A percentile compares a stretch with the other conserved stretches of the same genome.
phyloP scores from a whole-genome alignment of 2,329 filamentous ascomycete genomes.

The Trichoderma guizhouense region DNA sequence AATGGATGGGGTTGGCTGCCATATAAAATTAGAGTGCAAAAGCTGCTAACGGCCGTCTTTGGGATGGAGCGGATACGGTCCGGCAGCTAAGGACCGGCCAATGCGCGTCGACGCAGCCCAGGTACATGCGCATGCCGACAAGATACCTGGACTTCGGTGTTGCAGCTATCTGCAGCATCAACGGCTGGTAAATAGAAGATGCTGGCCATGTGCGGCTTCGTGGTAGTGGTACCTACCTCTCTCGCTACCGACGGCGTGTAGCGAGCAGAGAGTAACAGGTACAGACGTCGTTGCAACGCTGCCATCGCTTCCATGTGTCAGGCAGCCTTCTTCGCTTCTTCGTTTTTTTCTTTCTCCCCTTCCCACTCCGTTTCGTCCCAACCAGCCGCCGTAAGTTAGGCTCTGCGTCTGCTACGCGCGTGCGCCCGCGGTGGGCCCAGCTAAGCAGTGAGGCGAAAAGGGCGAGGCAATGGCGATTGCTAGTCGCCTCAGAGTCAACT shows the following conservation, averaged over 20 bases:
- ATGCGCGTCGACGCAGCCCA: conserved; percentile 7
- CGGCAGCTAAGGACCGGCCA: conserved; percentile 17
- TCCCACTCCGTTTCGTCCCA: neutral
- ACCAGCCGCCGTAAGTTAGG: neutral
- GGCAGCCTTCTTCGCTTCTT: neutral
- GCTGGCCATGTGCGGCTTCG: neutral
- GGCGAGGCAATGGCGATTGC: conserved; percentile 16
- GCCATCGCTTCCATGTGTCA: neutral
- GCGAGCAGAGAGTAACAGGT: neutral
- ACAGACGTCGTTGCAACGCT: neutral
- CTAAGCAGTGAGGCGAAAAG: conserved; percentile 15
- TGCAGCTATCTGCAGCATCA: conserved; percentile 14
- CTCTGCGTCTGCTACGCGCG: conserved; percentile 10
- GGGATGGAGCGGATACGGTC: conserved; percentile 15
- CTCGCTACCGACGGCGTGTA: conserved; percentile 12
- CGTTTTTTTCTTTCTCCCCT: neutral
- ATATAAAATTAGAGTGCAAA: conserved; percentile 44
- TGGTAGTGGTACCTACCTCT: conserved; percentile 1
- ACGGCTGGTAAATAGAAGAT: neutral
- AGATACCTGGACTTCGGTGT: conserved; percentile 6
- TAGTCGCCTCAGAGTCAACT: conserved; percentile 1
- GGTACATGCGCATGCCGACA: conserved; percentile 2
- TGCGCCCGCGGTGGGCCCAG: conserved; percentile 10
- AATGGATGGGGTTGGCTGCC: conserved; percentile 39
- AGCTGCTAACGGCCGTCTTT: conserved; percentile 14